These are phyloP conservation scores for Sesbania bispinosa DNA, from an alignment of 306 rosid genomes.

Conservation along the genomic window DNA sequence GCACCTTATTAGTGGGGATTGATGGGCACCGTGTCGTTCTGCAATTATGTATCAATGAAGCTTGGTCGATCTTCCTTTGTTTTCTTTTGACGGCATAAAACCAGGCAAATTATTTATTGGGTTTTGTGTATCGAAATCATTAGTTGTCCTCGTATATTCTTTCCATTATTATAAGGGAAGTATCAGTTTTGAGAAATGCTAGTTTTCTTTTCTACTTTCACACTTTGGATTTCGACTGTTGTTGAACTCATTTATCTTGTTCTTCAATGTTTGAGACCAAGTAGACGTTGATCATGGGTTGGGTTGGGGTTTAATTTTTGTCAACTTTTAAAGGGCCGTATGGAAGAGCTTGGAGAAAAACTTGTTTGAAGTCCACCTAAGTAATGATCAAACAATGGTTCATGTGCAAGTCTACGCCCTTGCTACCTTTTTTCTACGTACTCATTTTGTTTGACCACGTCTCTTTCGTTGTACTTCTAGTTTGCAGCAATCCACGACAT, in stretches of 20 bases:
- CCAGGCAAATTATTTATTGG: slow-evolving; percentile 28
- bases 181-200: slow-evolving; percentile 33
- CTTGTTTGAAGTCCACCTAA: too few species aligned
- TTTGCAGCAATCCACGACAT: too few species aligned
- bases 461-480: too few species aligned
- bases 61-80: slow-evolving; percentile 1
- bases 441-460: background rate
- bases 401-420: too few species aligned
- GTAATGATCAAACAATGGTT: too few species aligned
- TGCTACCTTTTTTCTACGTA: too few species aligned
- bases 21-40: slow-evolving; percentile 7
- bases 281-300: background rate
- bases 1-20: background rate
- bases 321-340: background rate
- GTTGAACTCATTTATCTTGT: background rate
- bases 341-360: background rate
- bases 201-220: background rate
- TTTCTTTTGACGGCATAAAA: slow-evolving; percentile 6
- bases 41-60: slow-evolving; percentile 15
- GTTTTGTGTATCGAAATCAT: slow-evolving; percentile 23
- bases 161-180: slow-evolving; percentile 30
- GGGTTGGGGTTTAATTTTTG: background rate
- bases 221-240: background rate
- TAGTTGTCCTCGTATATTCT: slow-evolving; percentile 21
- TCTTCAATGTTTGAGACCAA: background rate